Conservation (phyloP, 2,329 filamentous ascomycete species). For the Claviceps sp. region DNA sequence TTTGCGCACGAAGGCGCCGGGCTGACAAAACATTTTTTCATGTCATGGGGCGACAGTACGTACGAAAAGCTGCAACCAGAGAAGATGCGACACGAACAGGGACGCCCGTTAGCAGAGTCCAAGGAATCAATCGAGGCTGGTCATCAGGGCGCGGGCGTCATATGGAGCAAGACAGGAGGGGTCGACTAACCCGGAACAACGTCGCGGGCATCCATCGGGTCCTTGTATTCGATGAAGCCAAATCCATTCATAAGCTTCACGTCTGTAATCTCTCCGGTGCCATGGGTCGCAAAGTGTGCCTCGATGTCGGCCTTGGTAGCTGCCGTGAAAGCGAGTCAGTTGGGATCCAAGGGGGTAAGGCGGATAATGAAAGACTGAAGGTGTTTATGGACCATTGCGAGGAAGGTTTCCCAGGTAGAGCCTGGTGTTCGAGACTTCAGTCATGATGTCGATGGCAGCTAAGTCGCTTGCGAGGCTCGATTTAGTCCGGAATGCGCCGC, state of each 20-base stretch:
- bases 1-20: background rate
- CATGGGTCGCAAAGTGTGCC: slow-evolving; percentile 88
- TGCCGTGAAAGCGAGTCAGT: slow-evolving; percentile 39
- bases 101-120: slow-evolving; percentile 6
- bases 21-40: background rate
- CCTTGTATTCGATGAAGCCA: slow-evolving; percentile 98
- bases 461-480: slow-evolving; percentile 1
- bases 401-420: slow-evolving; percentile 97
- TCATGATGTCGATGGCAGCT: slow-evolving; percentile 32
- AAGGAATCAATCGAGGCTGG: background rate
- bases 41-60: slow-evolving; percentile 19
- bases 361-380: slow-evolving; percentile 7
- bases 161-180: background rate
- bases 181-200: slow-evolving; percentile 77
- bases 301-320: slow-evolving; percentile 96
- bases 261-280: slow-evolving; percentile 93
- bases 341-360: slow-evolving; percentile 14
- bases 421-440: slow-evolving; percentile 86
- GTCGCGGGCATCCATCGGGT: slow-evolving; percentile 94
- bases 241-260: slow-evolving; percentile 99
- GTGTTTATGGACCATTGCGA: slow-evolving; percentile 59
- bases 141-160: background rate
- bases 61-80: slow-evolving; percentile 43
- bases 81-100: background rate
- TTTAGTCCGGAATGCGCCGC: slow-evolving; percentile 2